Evolutionary conservation across 2,329 filamentous ascomycete genomes (phyloP), one percentile per base, ranked within the genome.

Genomic region (Fusarium temperatum): DNA sequence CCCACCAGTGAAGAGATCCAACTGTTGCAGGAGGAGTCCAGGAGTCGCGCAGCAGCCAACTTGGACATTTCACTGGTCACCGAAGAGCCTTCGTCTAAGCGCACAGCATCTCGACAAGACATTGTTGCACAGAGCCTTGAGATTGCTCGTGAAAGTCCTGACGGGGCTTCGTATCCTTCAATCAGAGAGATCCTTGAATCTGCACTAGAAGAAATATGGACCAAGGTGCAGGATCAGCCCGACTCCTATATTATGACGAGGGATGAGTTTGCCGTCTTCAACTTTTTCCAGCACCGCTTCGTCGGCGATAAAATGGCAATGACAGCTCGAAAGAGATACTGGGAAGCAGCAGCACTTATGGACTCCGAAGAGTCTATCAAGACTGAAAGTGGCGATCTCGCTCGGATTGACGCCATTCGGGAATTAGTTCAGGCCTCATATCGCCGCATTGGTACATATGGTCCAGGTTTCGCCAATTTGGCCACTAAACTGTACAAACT

Each of bases 211-310:
- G 85, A 88, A 71, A 89, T 95, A 72, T 96, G 93, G 93, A 80
- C 80, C 53, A 91, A 89, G 75, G 87, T 97, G 60, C 84, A 90
- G 75, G 85, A 86, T 8, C 85, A 91, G 39, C 93, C 93, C 3
- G 83, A 88, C 57, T 85, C 86, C 17, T 97, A 96, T 82, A 82
- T 96, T 71, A 90, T 97, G 85, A 90, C 86, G 36, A 86, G 88
- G 70, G 90, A 94, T 81, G 94, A 97, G 83, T 97, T 96, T 78
- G 90, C 93, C 62, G 87, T 97, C 68, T 95, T 97, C 89, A 97
- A 96, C 85, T 96, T 92, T 82, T 96, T 93, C 81, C 91, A 93
- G 70, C 83, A 88, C 70, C 89, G 92, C 14, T 94, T 92, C 78
- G 81, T 84, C 32, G 89, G 89, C 64, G 81, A 88, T 72, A 79